A percentile compares a stretch with the other conserved stretches of the same genome.
Conservation (phyloP, 208 protist genomes). For the Leishmania tropica region DNA sequence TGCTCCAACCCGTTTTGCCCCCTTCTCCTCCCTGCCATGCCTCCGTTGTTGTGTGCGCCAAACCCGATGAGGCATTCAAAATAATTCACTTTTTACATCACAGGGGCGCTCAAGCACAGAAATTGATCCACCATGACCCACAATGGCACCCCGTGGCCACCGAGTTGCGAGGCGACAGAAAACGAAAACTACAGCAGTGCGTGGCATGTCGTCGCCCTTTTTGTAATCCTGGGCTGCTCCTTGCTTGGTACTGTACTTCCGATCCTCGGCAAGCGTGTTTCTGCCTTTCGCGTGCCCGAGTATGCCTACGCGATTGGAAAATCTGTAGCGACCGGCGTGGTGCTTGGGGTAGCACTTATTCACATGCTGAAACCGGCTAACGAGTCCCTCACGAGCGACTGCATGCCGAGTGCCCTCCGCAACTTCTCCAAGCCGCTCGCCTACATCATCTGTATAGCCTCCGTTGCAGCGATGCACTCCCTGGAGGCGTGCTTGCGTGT, state of each 20-base stretch:
- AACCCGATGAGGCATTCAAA: not conserved
- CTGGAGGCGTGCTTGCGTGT: conserved; percentile 30
- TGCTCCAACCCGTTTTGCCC: too few species aligned
- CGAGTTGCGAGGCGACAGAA: conserved; percentile 7
- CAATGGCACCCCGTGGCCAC: not conserved
- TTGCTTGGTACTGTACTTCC: conserved; percentile 48
- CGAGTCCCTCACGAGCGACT: conserved; percentile 32
- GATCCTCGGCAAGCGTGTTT: conserved; percentile 44
- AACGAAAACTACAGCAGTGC: conserved; percentile 19
- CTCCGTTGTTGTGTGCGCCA: too few species aligned
- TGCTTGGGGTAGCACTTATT: conserved; percentile 57
- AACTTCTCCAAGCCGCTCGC: conserved; percentile 22
- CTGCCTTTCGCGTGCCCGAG: conserved; percentile 29
- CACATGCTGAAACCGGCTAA: conserved; percentile 52
- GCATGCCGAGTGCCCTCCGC: conserved; percentile 13
- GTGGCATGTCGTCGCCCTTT: conserved; percentile 25
- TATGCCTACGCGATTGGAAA: conserved; percentile 61
- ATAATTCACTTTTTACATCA: not conserved
- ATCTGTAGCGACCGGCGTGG: conserved; percentile 55
- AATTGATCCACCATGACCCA: not conserved
- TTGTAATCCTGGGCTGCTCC: conserved; percentile 28
- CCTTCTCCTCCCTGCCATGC: not conserved
- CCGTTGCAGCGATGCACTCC: conserved; percentile 40
- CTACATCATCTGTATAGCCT: conserved; percentile 40
- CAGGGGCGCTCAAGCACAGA: not conserved